Evolutionary conservation across 345 rosid species (phyloP), one percentile per base, ranked within the genome.

Genomic region (Limnanthes douglasii): DNA sequence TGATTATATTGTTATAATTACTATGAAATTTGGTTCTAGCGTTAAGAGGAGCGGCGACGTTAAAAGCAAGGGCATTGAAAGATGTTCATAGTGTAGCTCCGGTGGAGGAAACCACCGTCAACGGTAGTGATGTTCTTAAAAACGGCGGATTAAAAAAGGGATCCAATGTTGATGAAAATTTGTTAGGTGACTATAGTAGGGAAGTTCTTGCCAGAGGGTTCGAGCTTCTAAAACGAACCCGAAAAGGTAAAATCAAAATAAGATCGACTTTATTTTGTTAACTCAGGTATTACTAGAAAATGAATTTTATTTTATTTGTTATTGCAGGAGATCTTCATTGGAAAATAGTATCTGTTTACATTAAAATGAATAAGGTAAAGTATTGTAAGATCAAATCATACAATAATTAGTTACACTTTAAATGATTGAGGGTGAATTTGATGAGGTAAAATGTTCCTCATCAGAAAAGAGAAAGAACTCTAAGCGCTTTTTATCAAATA

Each of bases 281-380:
- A n/a, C n/a, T n/a, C n/a, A n/a, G n/a, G n/a, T n/a, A n/a, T n/a
- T n/a, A n/a, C n/a, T n/a, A n/a, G n/a, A n/a, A n/a, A 16, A 10
- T 10, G 2, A 52, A 45, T 47, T 21, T 54, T 56, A 14, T 42
- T 29, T 38, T 8, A 43, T 45, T 60, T 60, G n/a, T n/a, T n/a
- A n/a, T n/a, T n/a, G n/a, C 84, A 90, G 98, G 98, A 40, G 95
- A 84, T 60, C 86, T 90, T 8, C 99, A 85, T 45, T 78, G 85
- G 99, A 92, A 92, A 45, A 41, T 81, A 33, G 96, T 92, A 4
- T 90, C 94, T 25, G 92, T 90, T 52, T 90, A 84, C 40, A 61
- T 84, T 45, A 64, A 56, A 53, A 37, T 40, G 68, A 79, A 77
- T 47, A 86, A 90, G 86, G 98, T 86, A 53, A 3, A n/a, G 34